Conservation (phyloP, 768 basidiomycete species). For the Epithele typhae region DNA sequence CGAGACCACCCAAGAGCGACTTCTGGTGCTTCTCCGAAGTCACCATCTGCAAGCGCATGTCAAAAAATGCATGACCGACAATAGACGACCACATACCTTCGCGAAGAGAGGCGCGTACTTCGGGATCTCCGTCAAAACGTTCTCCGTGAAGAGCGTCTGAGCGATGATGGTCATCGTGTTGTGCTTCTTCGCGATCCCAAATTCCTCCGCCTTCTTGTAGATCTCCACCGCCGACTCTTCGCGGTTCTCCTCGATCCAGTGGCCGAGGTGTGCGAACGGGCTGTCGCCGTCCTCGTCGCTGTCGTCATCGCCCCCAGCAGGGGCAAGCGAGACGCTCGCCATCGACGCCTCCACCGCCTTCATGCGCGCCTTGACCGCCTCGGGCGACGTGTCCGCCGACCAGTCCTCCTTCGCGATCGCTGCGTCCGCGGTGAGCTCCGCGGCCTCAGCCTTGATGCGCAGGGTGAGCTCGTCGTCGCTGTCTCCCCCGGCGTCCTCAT, state of each 20-base stretch:
- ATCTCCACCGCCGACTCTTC: conserved; percentile 59
- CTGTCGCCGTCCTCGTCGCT: conserved; percentile 85
- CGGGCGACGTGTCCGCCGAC: conserved; percentile 89
- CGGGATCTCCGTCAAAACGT: conserved; percentile 61
- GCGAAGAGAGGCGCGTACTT: conserved; percentile 65
- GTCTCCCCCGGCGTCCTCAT: conserved; percentile 49
- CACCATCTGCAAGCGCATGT: conserved; percentile 78
- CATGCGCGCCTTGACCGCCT: conserved; percentile 81
- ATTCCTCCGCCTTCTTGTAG: conserved; percentile 84
- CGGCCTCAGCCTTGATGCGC: conserved; percentile 90
- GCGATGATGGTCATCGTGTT: conserved; percentile 80
- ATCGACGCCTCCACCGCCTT: conserved; percentile 61
- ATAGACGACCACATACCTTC: conserved; percentile 78
- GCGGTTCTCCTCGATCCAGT: conserved; percentile 78
- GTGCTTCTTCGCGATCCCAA: conserved; percentile 94
- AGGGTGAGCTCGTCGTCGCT: conserved; percentile 85
- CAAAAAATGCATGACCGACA: too few relatives aligned
- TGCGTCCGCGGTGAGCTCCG: conserved; percentile 62
- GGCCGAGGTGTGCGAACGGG: conserved; percentile 79
- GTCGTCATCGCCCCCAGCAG: conserved; percentile 79
- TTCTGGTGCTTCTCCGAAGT: conserved; percentile 96
- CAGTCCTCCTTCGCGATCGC: conserved; percentile 70
- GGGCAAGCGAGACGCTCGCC: conserved; percentile 43
- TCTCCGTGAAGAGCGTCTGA: conserved; percentile 76
- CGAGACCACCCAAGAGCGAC: conserved; percentile 87